Percentiles rank a stretch among this genome's conserved stretches.
phyloP scores from a whole-genome alignment of 2,329 filamentous ascomycete genomes.

The Penicillium sp. region DNA sequence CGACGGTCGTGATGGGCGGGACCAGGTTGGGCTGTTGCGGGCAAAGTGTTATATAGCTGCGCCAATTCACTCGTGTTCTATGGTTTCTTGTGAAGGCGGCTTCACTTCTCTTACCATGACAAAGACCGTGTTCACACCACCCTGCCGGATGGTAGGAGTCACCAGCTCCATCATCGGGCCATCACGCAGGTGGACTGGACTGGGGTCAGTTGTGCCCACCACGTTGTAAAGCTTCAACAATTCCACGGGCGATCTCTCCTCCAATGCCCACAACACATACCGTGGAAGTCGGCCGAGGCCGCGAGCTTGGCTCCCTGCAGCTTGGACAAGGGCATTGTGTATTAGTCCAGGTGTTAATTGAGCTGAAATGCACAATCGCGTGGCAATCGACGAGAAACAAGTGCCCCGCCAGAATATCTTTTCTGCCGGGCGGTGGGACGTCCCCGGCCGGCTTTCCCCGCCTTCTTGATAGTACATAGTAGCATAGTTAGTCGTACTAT shows the following conservation, averaged over 20 bases:
- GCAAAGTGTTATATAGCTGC: conserved; percentile 21
- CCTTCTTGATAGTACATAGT: neutral
- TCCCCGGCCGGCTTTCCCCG: conserved; percentile 17
- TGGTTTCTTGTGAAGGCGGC: neutral
- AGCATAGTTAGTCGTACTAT: neutral
- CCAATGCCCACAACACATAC: conserved; percentile 27
- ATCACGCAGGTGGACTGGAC: conserved; percentile 66
- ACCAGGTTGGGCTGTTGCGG: conserved; percentile 61
- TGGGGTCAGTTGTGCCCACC: conserved; percentile 10
- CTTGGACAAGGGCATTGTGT: conserved; percentile 36
- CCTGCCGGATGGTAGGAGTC: conserved; percentile 57
- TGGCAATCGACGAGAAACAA: neutral
- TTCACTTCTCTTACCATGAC: conserved; percentile 47
- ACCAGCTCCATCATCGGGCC: conserved; percentile 63
- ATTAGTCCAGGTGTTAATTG: neutral
- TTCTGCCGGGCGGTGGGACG: conserved; percentile 29
- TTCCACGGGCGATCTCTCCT: neutral
- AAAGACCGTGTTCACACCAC: conserved; percentile 66
- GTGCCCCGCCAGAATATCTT: conserved; percentile 32
- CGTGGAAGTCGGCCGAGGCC: conserved; percentile 66
- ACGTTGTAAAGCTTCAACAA: neutral
- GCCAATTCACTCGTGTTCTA: conserved; percentile 35
- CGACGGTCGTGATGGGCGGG: conserved; percentile 63
- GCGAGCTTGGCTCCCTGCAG: conserved; percentile 54
- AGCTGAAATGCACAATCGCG: neutral